Conservation (phyloP, 176 grass and related monocot species). For the Oryza meyeriana region DNA sequence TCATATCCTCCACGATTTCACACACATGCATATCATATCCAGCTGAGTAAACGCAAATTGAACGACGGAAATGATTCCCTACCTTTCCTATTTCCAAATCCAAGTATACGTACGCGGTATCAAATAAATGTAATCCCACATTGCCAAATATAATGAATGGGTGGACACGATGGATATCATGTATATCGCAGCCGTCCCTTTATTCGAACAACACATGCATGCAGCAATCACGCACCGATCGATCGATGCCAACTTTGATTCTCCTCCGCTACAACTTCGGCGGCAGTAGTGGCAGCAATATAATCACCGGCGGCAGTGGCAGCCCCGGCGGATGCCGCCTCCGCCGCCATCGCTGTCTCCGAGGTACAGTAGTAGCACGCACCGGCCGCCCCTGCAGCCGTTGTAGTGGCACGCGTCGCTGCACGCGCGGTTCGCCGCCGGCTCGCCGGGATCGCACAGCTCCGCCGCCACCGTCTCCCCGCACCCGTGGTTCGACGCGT, state of each 20-base stretch:
- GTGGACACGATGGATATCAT: no score
- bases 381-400: constrained; percentile 36
- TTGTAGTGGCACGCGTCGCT: constrained; percentile 35
- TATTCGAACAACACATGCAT: neutral
- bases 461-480: constrained; percentile 8
- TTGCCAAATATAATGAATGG: neutral
- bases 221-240: neutral
- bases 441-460: constrained; percentile 16
- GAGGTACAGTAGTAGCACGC: constrained; percentile 17
- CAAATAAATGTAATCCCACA: neutral
- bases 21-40: neutral
- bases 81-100: neutral
- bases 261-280: no score
- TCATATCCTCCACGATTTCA: no score
- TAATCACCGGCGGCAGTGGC: constrained; percentile 29
- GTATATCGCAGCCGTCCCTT: no score
- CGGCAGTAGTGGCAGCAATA: constrained; percentile 36
- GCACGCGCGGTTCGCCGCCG: constrained; percentile 29
- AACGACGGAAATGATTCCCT: no score
- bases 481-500: constrained; percentile 23
- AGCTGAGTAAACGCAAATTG: neutral
- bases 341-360: neutral
- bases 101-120: neutral
- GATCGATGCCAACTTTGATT: neutral
- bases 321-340: neutral